A percentile compares a stretch with the other conserved stretches of the same genome.
Evolutionary conservation across 2,329 filamentous ascomycete genomes (phyloP).

Genomic region (Metarhizium anisopliae): DNA sequence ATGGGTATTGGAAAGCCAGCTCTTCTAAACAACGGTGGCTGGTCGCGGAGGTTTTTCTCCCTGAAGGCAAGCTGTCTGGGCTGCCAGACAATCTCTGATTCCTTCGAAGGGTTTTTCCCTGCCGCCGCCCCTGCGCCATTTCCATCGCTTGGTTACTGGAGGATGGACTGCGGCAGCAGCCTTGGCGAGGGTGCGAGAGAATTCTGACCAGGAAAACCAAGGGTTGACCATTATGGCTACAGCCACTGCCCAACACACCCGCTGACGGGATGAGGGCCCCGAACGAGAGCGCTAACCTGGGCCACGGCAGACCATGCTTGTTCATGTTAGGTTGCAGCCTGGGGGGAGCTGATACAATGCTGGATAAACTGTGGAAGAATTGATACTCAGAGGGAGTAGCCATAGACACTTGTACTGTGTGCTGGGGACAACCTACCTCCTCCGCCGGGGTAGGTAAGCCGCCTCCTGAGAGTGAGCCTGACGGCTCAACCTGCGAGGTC

Average conservation of each 20-base stretch:
- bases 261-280: neutral
- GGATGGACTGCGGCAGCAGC: neutral
- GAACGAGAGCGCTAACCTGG: too few relatives aligned
- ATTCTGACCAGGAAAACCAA: constrained; percentile 7
- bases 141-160: constrained; percentile 8
- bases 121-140: constrained; percentile 5
- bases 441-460: too few relatives aligned
- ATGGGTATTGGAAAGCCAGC: neutral
- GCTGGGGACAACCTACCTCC: too few relatives aligned
- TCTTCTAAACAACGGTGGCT: constrained; percentile 4
- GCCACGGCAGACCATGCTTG: too few relatives aligned
- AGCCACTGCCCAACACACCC: neutral
- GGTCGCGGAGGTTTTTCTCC: constrained; percentile 6
- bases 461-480: too few relatives aligned
- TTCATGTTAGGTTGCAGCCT: too few relatives aligned
- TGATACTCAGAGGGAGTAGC: too few relatives aligned
- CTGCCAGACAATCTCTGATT: neutral
- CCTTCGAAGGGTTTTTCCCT: constrained; percentile 4
- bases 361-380: too few relatives aligned
- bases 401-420: too few relatives aligned
- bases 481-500: too few relatives aligned
- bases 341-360: too few relatives aligned
- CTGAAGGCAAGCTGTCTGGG: constrained; percentile 2
- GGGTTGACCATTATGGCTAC: neutral
- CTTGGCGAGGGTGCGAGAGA: constrained; percentile 3